Evolutionary conservation across 2,329 filamentous ascomycete species (phyloP), one percentile per base, ranked within the genome.

Genomic region (Arthrinium phaeospermum): DNA sequence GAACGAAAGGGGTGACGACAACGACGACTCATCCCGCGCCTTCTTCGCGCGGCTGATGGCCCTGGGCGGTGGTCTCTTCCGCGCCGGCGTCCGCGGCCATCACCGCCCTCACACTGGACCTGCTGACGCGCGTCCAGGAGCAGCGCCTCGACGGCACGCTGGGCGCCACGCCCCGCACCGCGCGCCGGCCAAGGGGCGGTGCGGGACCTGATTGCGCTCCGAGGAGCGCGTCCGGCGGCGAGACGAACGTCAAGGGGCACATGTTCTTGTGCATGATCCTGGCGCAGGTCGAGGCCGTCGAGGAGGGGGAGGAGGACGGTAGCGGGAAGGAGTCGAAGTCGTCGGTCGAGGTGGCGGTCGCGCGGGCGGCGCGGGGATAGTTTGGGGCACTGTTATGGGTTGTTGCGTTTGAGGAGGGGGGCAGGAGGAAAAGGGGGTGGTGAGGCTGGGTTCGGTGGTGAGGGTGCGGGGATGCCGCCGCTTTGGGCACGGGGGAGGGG

Each of bases 1-100:
- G 4, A 30, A 30, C 27, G 27, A 30, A 30, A 30, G 27, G 2
- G 27, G 4, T 4, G 4, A 30, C 4, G 12, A 16, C 10, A 4
- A 14, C 3, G 53, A 61, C 3, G 80, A 81, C 67, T 80, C n/a
- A n/a, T n/a, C 80, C 4, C 82, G 83, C 44, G 79, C 78, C 8
- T 74, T 75, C 46, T 87, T 84, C 75, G 72, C 78, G 0, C 79
- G 78, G 0, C 79, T 87, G 0, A 78, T 84, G 74, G 75, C 77
- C 6, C 75, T 80, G 5, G 80, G 81, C 4, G 84, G 84, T 1
- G 84, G 84, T 1, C 77, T 85, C 71, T 85, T 86, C 75, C 79
- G 81, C 24, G 83, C 85, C 30, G 53, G 53, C 53, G 53, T 61
- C 16, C 53, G 53, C 37, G 82, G 81, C 82, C 1, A 72, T 75